A percentile compares a stretch with the other conserved stretches of the same genome.
phyloP scores from a whole-genome alignment of 371 early-diverging fungal genomes.

The Dinochytrium kinnereticum region DNA sequence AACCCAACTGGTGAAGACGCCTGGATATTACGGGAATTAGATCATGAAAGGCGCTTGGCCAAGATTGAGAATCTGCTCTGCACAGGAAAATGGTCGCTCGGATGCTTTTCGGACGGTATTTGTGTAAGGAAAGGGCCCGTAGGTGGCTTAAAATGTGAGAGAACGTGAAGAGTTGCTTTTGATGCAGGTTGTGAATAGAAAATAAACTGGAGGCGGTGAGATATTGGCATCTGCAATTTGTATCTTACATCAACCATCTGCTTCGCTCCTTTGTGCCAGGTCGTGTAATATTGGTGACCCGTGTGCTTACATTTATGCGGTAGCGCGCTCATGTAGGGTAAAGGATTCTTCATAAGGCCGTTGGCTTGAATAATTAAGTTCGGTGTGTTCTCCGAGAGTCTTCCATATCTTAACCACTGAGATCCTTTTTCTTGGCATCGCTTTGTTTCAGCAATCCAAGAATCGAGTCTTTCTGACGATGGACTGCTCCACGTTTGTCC shows the following conservation, averaged over 20 bases:
- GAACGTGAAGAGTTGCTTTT: background rate
- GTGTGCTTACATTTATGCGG: background rate
- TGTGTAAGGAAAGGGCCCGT: background rate
- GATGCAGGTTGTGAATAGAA: constrained; percentile 4
- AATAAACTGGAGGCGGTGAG: background rate
- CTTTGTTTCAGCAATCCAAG: background rate
- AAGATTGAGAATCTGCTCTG: constrained; percentile 5
- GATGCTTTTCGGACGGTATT: constrained; percentile 12
- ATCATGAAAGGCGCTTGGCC: background rate
- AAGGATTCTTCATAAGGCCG: constrained; percentile 18
- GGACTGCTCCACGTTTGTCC: constrained; percentile 15
- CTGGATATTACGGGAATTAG: background rate
- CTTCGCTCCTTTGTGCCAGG: constrained; percentile 20
- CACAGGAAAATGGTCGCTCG: constrained; percentile 28
- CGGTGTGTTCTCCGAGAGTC: background rate
- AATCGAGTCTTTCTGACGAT: background rate
- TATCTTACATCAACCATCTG: constrained; percentile 22
- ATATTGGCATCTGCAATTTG: too few species aligned
- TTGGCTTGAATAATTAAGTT: background rate
- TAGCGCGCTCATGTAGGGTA: constrained; percentile 9
- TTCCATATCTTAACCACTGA: background rate
- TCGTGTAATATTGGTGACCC: constrained; percentile 1
- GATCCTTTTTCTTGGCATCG: background rate
- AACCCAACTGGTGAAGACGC: too few species aligned
- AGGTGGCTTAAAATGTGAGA: background rate